Evolutionary conservation across 768 basidiomycete species (phyloP).

Genomic region (Amanita pseudoporphyria): DNA sequence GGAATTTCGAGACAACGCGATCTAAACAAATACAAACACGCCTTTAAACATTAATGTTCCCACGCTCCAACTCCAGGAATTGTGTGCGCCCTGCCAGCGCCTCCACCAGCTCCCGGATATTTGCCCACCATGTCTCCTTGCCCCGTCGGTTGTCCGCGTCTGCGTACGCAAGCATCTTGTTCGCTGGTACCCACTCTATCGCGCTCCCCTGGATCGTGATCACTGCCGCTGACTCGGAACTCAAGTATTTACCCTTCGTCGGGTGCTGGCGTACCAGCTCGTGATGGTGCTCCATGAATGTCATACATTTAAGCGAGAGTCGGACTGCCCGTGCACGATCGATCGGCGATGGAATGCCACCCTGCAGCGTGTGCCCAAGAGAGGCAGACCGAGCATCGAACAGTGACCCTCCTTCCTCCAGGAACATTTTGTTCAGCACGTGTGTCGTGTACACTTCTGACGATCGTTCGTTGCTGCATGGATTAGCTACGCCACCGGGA

Average conservation of each 20-base stretch:
- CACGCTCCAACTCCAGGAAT: slow-evolving; percentile 32
- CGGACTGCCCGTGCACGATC: slow-evolving; percentile 90
- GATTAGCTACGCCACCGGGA: slow-evolving; percentile 3
- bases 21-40: slow-evolving; percentile 22
- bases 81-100: slow-evolving; percentile 58
- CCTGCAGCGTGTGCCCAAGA: slow-evolving; percentile 94
- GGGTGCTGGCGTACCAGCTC: slow-evolving; percentile 39
- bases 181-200: slow-evolving; percentile 76
- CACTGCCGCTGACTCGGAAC: slow-evolving; percentile 66
- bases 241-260: slow-evolving; percentile 42
- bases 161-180: slow-evolving; percentile 76
- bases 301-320: slow-evolving; percentile 86
- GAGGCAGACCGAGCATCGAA: slow-evolving; percentile 96
- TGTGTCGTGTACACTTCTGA: slow-evolving; percentile 88
- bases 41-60: slow-evolving; percentile 16
- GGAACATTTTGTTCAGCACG: slow-evolving; percentile 87
- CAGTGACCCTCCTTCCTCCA: slow-evolving; percentile 84
- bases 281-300: slow-evolving; percentile 84
- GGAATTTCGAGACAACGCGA: slow-evolving; percentile 11
- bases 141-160: slow-evolving; percentile 89
- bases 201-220: slow-evolving; percentile 85
- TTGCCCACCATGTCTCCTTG: slow-evolving; percentile 70
- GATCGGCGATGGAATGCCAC: slow-evolving; percentile 89
- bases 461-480: slow-evolving; percentile 67
- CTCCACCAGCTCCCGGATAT: slow-evolving; percentile 62